Conservation (phyloP, 2,329 filamentous ascomycete genomes). For the Epicoccum nigrum region DNA sequence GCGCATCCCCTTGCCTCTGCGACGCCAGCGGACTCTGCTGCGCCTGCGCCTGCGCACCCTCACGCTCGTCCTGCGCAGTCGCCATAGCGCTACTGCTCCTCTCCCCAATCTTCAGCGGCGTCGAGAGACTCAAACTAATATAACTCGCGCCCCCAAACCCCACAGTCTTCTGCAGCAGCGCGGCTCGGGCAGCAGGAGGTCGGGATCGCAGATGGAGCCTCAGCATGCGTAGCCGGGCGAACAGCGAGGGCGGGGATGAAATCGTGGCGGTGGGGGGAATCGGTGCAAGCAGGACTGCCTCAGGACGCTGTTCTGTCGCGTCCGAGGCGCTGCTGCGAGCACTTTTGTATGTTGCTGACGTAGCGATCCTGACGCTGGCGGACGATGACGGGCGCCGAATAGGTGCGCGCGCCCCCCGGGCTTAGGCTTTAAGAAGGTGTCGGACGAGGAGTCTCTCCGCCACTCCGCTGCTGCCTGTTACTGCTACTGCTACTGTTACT, state of each 20-base stretch:
- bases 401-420: background rate
- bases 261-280: constrained; percentile 37
- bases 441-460: background rate
- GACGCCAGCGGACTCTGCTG: constrained; percentile 58
- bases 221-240: constrained; percentile 45
- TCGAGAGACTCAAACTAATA: constrained; percentile 36
- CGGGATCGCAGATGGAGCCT: constrained; percentile 29
- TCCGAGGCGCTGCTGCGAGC: constrained; percentile 28
- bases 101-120: constrained; percentile 36
- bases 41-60: constrained; percentile 31
- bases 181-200: constrained; percentile 24
- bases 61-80: constrained; percentile 28
- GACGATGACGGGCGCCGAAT: constrained; percentile 12
- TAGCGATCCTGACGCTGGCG: constrained; percentile 16
- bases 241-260: constrained; percentile 31
- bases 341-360: constrained; percentile 28
- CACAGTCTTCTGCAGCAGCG: constrained; percentile 34
- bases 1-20: constrained; percentile 50
- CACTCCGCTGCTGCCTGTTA: background rate
- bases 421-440: constrained; percentile 5
- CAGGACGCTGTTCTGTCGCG: constrained; percentile 7
- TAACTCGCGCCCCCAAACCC: constrained; percentile 43
- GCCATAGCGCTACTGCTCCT: constrained; percentile 41
- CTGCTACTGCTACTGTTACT: background rate
- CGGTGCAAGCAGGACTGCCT: constrained; percentile 19